Evolutionary conservation across 495 filamentous ascomycete genomes (phyloP).

Genomic region (Tuber microsphaerosporum): DNA sequence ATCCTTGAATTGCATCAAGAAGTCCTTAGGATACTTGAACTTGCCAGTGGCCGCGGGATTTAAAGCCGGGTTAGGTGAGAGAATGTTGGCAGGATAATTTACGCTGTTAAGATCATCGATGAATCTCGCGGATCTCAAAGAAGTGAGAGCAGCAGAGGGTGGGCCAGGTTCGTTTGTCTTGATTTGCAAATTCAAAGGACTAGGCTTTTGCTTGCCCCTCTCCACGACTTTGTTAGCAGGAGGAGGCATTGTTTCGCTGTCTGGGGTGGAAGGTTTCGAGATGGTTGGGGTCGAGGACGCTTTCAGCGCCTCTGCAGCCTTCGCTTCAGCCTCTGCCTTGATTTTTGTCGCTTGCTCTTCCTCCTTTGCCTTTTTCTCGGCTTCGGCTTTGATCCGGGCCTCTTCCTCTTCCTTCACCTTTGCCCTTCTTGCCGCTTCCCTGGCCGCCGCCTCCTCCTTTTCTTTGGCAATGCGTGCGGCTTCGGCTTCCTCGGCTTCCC

Average conservation of each 20-base stretch:
- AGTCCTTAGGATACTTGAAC: conserved; percentile 91
- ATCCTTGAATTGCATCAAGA: conserved; percentile 92
- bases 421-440: conserved; percentile 46
- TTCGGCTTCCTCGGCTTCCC: conserved; percentile 52
- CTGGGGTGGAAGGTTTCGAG: conserved; percentile 33
- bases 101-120: conserved; percentile 61
- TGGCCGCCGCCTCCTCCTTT: conserved; percentile 47
- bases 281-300: conserved; percentile 44
- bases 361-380: conserved; percentile 44
- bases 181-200: conserved; percentile 43
- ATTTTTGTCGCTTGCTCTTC: conserved; percentile 43
- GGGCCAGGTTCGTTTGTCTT: conserved; percentile 63
- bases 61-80: conserved; percentile 81
- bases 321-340: conserved; percentile 41
- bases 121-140: conserved; percentile 79
- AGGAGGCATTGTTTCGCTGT: conserved; percentile 41
- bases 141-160: conserved; percentile 84
- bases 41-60: conserved; percentile 68
- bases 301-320: conserved; percentile 44
- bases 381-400: conserved; percentile 47
- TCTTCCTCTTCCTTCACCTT: conserved; percentile 56
- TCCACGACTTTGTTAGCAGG: conserved; percentile 39
- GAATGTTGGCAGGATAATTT: conserved; percentile 70
- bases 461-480: conserved; percentile 48
- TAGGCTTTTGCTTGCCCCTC: conserved; percentile 52